Percentiles rank a stretch among this genome's conserved stretches.
phyloP scores from a whole-genome alignment of 2,329 filamentous ascomycete genomes.

The Sclerotinia spermophila region DNA sequence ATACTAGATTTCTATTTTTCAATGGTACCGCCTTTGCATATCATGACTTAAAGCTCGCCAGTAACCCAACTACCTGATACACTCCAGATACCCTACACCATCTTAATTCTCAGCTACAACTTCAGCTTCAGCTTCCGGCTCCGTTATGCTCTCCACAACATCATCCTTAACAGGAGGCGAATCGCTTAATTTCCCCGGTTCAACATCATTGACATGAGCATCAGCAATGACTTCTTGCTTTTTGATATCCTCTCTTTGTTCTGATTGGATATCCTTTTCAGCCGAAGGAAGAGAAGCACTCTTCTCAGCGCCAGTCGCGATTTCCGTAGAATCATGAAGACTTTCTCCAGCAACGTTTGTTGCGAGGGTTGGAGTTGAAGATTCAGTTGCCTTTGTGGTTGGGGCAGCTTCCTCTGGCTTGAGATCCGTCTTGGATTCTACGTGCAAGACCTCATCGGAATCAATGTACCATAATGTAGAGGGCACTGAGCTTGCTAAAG shows the following conservation, averaged over 20 bases:
- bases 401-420: slow-evolving; percentile 4
- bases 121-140: slow-evolving; percentile 20
- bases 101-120: slow-evolving; percentile 24
- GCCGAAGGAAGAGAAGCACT: slow-evolving; percentile 19
- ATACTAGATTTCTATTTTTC: not conserved
- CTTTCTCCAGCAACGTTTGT: slow-evolving; percentile 31
- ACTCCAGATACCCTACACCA: not conserved
- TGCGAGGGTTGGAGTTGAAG: slow-evolving; percentile 28
- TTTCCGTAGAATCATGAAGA: slow-evolving; percentile 27
- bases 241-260: slow-evolving; percentile 23
- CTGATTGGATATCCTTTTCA: slow-evolving; percentile 21
- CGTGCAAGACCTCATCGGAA: slow-evolving; percentile 40
- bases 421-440: slow-evolving; percentile 23
- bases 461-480: slow-evolving; percentile 42
- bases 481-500: slow-evolving; percentile 35
- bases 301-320: slow-evolving; percentile 22
- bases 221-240: slow-evolving; percentile 20
- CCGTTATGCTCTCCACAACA: not conserved
- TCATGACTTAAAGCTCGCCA: not conserved
- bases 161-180: slow-evolving; percentile 21
- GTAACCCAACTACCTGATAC: not conserved
- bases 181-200: slow-evolving; percentile 24
- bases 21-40: not conserved
- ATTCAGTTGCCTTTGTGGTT: slow-evolving; percentile 23
- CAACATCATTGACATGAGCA: slow-evolving; percentile 16